Conservation (phyloP, 768 basidiomycete species). For the Leucocoprinus birnbaumii region DNA sequence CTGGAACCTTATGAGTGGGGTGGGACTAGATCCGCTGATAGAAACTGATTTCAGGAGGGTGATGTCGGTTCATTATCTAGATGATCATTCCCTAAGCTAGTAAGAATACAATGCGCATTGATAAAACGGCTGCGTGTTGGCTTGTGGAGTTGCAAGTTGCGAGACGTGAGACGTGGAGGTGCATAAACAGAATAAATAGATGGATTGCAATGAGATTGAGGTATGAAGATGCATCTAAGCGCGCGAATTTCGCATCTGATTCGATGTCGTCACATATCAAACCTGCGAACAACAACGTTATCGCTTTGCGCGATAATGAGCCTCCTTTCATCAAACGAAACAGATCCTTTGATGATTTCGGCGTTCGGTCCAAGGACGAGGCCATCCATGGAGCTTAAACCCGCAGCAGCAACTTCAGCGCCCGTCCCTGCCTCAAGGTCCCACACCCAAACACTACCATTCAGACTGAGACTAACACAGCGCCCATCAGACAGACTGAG, state of each 20-base stretch:
- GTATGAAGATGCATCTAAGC: constrained; percentile 11
- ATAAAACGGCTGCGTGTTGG: neutral
- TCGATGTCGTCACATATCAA: constrained; percentile 44
- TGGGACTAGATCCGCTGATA: constrained; percentile 6
- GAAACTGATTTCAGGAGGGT: neutral
- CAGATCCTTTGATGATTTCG: constrained; percentile 34
- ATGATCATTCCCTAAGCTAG: constrained; percentile 10
- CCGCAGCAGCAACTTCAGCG: constrained; percentile 35
- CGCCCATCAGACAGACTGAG: constrained; percentile 79
- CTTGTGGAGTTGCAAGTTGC: neutral
- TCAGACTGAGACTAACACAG: constrained; percentile 69
- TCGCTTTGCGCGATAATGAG: constrained; percentile 51
- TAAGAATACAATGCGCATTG: constrained; percentile 1
- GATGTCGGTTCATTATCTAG: constrained; percentile 6
- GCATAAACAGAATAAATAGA: constrained; percentile 8
- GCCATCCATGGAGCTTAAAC: constrained; percentile 18
- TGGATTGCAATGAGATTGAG: neutral
- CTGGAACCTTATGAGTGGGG: neutral
- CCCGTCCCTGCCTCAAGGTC: constrained; percentile 66
- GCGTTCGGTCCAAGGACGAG: constrained; percentile 10
- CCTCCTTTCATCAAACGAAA: constrained; percentile 73
- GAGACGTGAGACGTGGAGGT: neutral
- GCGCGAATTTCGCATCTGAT: neutral
- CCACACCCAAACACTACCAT: constrained; percentile 85
- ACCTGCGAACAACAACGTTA: constrained; percentile 48